A percentile compares a stretch with the other conserved stretches of the same genome.
These are phyloP conservation scores for Suillus decipiens DNA, from an alignment of 768 basidiomycete species.

Conservation along the genomic window DNA sequence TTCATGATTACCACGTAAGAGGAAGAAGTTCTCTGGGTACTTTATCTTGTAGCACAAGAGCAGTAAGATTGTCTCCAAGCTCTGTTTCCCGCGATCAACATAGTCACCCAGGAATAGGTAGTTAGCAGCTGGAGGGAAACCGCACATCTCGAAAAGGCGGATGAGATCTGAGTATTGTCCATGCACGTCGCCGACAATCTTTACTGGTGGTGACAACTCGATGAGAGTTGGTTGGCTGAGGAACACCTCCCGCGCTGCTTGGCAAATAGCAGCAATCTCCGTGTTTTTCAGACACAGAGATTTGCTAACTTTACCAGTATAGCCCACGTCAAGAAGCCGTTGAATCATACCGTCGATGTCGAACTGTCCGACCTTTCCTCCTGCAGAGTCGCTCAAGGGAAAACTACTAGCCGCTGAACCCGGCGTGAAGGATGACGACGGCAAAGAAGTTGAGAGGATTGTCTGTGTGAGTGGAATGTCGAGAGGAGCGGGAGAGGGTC, in stretches of 20 bases:
- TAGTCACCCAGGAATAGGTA: constrained; percentile 99
- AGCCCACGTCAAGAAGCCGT: constrained; percentile 93
- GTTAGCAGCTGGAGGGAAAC: constrained; percentile 95
- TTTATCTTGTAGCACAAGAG: constrained; percentile 99
- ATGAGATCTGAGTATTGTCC: constrained; percentile 99
- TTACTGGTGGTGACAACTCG: constrained; percentile 96
- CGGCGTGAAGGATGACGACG: constrained; percentile 49
- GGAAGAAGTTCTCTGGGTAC: constrained; percentile 99
- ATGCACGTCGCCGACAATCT: constrained; percentile 99
- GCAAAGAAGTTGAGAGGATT: constrained; percentile 74
- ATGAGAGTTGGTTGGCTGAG: constrained; percentile 95
- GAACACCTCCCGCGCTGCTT: constrained; percentile 94
- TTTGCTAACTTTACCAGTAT: constrained; percentile 97
- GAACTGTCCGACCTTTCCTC: constrained; percentile 62
- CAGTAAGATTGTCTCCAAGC: constrained; percentile 95
- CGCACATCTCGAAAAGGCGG: constrained; percentile 98
- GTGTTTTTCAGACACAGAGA: constrained; percentile 93
- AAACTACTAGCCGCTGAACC: constrained; percentile 48
- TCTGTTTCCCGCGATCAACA: constrained; percentile 98
- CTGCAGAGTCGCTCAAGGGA: constrained; percentile 38
- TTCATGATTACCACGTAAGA: constrained; percentile 97
- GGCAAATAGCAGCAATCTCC: constrained; percentile 93
- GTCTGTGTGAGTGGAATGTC: constrained; percentile 83
- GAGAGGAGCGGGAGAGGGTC: constrained; percentile 55
- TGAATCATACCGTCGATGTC: constrained; percentile 99